A percentile compares a stretch with the other conserved stretches of the same genome.
phyloP scores from a whole-genome alignment of 495 filamentous ascomycete species.

The Penicillium pulvis region DNA sequence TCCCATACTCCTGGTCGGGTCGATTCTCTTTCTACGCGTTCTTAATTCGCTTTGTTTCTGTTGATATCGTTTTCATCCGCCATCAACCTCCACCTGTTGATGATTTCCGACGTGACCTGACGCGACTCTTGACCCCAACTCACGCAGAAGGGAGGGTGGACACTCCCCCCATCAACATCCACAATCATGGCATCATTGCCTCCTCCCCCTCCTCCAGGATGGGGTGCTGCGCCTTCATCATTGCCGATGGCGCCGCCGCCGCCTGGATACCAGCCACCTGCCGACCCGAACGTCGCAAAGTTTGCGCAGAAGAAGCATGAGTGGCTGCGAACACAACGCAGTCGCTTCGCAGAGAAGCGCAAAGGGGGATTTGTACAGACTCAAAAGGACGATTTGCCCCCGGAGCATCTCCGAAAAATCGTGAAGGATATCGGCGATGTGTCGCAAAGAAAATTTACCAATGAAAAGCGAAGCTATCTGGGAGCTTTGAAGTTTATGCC shows the following conservation, averaged over 20 bases:
- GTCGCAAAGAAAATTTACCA: constrained; percentile 98
- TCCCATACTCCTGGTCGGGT: constrained; percentile 40
- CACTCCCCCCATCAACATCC: constrained; percentile 28
- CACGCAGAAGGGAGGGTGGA: constrained; percentile 36
- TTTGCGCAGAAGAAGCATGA: constrained; percentile 98
- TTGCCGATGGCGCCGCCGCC: constrained; percentile 81
- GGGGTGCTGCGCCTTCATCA: constrained; percentile 72
- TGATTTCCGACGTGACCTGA: constrained; percentile 41
- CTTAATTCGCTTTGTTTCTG: constrained; percentile 5
- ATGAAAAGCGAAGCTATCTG: constrained; percentile 96
- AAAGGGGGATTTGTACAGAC: constrained; percentile 96
- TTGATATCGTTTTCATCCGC: background rate
- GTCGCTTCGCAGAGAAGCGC: constrained; percentile 93
- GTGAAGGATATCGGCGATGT: constrained; percentile 99
- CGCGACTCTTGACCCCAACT: constrained; percentile 40
- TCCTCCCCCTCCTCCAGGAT: constrained; percentile 77
- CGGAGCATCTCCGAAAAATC: constrained; percentile 97
- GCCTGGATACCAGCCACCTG: constrained; percentile 81
- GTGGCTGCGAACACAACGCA: constrained; percentile 92
- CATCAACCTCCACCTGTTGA: constrained; percentile 15
- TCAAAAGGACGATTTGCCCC: constrained; percentile 98
- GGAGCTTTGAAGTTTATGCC: constrained; percentile 99
- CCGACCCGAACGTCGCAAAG: constrained; percentile 87
- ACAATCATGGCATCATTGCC: constrained; percentile 75
- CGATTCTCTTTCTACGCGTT: constrained; percentile 6